Base-by-base conservation (phyloP, 164 flowering plant genomes). In the Cinnamomum micranthum region DNA sequence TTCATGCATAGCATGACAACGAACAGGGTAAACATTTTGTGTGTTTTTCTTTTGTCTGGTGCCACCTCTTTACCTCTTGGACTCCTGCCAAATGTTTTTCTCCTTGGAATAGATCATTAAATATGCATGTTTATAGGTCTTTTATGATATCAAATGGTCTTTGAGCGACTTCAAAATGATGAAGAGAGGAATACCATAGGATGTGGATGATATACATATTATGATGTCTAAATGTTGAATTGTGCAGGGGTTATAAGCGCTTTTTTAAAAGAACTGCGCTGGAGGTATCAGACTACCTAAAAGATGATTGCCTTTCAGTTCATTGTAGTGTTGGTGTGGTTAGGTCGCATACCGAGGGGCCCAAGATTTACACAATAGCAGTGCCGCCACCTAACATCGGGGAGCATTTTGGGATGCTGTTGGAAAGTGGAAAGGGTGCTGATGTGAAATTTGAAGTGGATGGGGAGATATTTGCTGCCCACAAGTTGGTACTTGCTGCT, bases 241-340 rank as follows among this genome's bases (percentile, higher is more conserved):
- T 73, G 22, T 83, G 75, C 88, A 94, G 98, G 98, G 98, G 98
- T 59, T 94, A 92, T 81, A 92, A 94, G 74, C 84, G 97, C 5
- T 94, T 92, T 77, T 91, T 84, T 76, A 92, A 83, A 81, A 86
- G 98, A 83, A 81, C 87, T 76, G 73, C 76, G 50, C 79, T 94
- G 6, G 97, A 94, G 81, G 75, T 89, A 76, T 94, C 98, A 66
- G 98, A 94, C 84, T 92, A 84, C 82, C 89, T 94, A 23, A 92
- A 90, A 78, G 97, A 94, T 83, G 95, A 94, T 83, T 86, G 90
- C 71, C 92, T 94, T 41, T 84, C 85, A 4, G 87, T 94, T 64
- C 85, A 86, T 58, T 92, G 98, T 79, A 84, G 85, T 58, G 95
- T 92, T 76, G 98, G 98, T 65, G 96, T 94, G 65, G 98, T 94